A percentile compares a stretch with the other conserved stretches of the same genome.
Evolutionary conservation across 805 yeast species (phyloP).

Genomic region (Yarrowia sp.): DNA sequence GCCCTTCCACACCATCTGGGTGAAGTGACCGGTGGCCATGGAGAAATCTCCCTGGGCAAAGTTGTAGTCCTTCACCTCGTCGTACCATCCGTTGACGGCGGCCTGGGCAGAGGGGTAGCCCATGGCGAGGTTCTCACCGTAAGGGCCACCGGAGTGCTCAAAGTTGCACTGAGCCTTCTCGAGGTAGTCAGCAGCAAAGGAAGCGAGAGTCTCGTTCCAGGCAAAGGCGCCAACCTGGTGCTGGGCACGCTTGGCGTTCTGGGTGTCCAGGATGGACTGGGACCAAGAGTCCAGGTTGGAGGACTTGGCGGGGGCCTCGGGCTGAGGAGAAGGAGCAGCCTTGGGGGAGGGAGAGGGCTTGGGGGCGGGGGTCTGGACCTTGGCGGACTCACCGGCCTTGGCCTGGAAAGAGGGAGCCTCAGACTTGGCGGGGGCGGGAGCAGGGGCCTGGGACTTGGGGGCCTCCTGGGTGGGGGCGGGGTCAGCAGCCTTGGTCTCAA

Average conservation of each 20-base stretch:
- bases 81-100: slow-evolving; percentile 70
- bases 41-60: slow-evolving; percentile 46
- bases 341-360: not conserved
- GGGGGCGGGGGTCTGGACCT: slow-evolving; percentile 3
- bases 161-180: slow-evolving; percentile 49
- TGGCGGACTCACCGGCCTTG: not conserved
- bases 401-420: not conserved
- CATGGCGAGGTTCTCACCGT: slow-evolving; percentile 80
- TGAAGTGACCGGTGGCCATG: slow-evolving; percentile 69
- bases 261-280: slow-evolving; percentile 30
- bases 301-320: not conserved
- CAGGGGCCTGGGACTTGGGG: not conserved
- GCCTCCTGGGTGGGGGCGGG: slow-evolving; percentile 1
- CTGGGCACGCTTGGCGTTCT: slow-evolving; percentile 35
- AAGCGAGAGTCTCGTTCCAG: slow-evolving; percentile 57
- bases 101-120: slow-evolving; percentile 53
- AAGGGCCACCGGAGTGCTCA: slow-evolving; percentile 62
- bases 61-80: slow-evolving; percentile 55
- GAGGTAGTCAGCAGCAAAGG: slow-evolving; percentile 56
- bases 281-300: slow-evolving; percentile 28
- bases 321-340: not conserved
- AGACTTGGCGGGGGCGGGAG: not conserved
- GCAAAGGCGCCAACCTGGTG: slow-evolving; percentile 42
- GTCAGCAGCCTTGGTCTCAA: slow-evolving; percentile 9
- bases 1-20: slow-evolving; percentile 73